Percentiles rank a stretch among this genome's conserved stretches.
Evolutionary conservation across 176 grass and related monocot genomes (phyloP).

Genomic region (Miscanthus lutarioriparius): DNA sequence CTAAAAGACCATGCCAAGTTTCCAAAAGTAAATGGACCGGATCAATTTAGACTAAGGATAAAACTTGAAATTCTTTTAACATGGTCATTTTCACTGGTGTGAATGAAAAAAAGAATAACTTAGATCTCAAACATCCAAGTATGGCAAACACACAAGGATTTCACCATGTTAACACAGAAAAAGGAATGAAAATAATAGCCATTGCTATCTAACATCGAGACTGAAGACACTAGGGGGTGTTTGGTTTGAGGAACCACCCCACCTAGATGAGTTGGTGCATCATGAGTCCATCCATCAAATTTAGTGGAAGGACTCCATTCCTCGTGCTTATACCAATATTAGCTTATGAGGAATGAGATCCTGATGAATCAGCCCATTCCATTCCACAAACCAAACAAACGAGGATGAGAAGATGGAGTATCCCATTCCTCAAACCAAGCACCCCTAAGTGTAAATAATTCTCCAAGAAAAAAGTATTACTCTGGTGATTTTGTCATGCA

Average conservation of each 20-base stretch:
- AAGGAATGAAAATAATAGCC: neutral
- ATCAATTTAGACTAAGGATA: neutral
- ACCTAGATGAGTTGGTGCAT: neutral
- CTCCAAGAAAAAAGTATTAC: neutral
- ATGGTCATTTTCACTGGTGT: neutral
- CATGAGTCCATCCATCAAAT: neutral
- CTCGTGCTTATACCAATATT: neutral
- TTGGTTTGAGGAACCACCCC: neutral
- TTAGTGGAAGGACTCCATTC: neutral
- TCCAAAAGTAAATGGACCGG: neutral
- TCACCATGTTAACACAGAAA: neutral
- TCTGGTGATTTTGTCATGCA: neutral
- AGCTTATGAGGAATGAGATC: neutral
- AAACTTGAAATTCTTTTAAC: neutral
- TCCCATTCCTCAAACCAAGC: neutral
- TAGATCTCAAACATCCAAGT: neutral
- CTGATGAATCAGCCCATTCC: neutral
- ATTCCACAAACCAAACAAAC: neutral
- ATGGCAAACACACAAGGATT: neutral
- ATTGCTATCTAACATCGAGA: neutral
- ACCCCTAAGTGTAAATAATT: neutral
- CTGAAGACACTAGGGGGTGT: neutral
- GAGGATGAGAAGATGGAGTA: neutral
- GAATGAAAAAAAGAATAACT: neutral
- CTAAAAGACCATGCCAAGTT: constrained; percentile 4